phyloP scores from a whole-genome alignment of 78 protist genomes.

The slime mould (Dictyostelium discoideum) region dicty_2.7 NC_007091.3:2386501-2387000 shows the following conservation, averaged over 20 bases:
- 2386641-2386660: no score
- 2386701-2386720: no score
- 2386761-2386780: background rate
- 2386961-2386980: background rate
- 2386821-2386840: background rate
- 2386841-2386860: background rate
- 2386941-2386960: background rate
- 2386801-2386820: background rate
- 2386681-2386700: no score
- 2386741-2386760: background rate
- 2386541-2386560: no score
- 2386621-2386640: no score
- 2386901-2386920: slow-evolving; percentile 19
- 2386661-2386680: no score
- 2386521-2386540: no score
- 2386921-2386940: background rate
- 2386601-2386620: no score
- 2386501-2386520: no score
- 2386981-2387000: background rate
- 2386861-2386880: background rate
- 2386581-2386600: no score
- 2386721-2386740: no score
- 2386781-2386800: background rate
- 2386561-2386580: no score
- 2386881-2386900: background rate